Percentiles rank a stretch among this genome's conserved stretches.
phyloP scores from a whole-genome alignment of 306 rosid species.

The Malus orientalis region DNA sequence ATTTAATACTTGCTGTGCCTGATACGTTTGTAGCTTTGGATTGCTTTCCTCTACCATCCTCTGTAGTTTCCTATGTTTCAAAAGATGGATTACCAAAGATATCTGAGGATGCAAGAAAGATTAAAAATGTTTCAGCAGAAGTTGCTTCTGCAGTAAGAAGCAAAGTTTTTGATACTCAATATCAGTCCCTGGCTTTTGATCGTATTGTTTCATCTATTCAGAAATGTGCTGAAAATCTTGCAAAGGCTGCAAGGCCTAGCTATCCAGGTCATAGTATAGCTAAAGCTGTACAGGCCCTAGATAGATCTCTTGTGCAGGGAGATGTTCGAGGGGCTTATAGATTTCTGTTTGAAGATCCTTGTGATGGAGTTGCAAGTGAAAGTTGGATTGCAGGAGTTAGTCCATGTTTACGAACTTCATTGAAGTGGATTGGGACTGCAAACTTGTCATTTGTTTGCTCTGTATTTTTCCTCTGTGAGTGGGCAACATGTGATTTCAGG shows the following conservation, averaged over 20 bases:
- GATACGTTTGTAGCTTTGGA: slow-evolving; percentile 90
- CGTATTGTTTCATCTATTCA: slow-evolving; percentile 63
- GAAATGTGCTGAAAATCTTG: slow-evolving; percentile 57
- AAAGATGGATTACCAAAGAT: slow-evolving; percentile 66
- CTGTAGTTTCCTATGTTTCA: slow-evolving; percentile 51
- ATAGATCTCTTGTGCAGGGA: slow-evolving; percentile 68
- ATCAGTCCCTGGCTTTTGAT: slow-evolving; percentile 63
- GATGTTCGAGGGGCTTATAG: slow-evolving; percentile 58
- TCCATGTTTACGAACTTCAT: slow-evolving; percentile 69
- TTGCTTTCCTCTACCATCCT: slow-evolving; percentile 85
- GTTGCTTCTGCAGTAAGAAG: slow-evolving; percentile 36
- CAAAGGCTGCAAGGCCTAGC: slow-evolving; percentile 67
- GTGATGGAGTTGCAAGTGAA: slow-evolving; percentile 54
- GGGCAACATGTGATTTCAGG: slow-evolving; percentile 98
- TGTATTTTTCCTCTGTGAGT: slow-evolving; percentile 85
- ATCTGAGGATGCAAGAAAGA: slow-evolving; percentile 50
- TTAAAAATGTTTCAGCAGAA: slow-evolving; percentile 49
- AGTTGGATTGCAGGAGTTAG: slow-evolving; percentile 74
- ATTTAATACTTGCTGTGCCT: slow-evolving; percentile 70
- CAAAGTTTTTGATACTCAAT: slow-evolving; percentile 62
- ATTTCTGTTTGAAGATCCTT: slow-evolving; percentile 70
- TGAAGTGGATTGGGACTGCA: slow-evolving; percentile 75
- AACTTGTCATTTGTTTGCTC: slow-evolving; percentile 52
- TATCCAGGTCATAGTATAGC: slow-evolving; percentile 68
- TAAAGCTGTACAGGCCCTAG: slow-evolving; percentile 69